A percentile compares a stretch with the other conserved stretches of the same genome.
Conservation (phyloP, 192 early-diverging fungal genomes). For the Podila horticola region DNA sequence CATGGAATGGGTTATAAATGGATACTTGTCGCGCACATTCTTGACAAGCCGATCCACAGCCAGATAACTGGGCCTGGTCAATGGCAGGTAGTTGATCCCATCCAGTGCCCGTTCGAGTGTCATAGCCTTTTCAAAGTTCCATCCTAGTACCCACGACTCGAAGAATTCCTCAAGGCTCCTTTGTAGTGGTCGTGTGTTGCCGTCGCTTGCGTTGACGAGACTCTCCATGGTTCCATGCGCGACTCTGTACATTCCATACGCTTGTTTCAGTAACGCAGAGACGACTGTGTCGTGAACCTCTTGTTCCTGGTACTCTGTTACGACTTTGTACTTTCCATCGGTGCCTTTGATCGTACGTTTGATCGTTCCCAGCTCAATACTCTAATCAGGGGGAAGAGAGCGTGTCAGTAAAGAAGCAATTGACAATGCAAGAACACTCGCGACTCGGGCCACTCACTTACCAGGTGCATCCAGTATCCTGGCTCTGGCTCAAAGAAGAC, state of each 20-base stretch:
- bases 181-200: conserved; percentile 23
- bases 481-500: conserved; percentile 67
- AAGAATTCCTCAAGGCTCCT: conserved; percentile 67
- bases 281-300: conserved; percentile 62
- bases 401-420: neutral
- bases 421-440: no score
- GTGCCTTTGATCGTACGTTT: conserved; percentile 55
- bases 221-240: conserved; percentile 22
- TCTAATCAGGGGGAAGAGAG: conserved; percentile 10
- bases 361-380: conserved; percentile 48
- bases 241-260: conserved; percentile 66
- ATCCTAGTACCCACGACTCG: conserved; percentile 65
- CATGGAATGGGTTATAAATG: conserved; percentile 37
- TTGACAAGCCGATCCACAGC: conserved; percentile 27
- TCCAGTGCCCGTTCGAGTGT: conserved; percentile 34
- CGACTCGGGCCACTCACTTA: conserved; percentile 36
- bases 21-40: conserved; percentile 33
- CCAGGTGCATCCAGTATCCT: conserved; percentile 70
- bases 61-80: conserved; percentile 14
- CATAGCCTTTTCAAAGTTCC: conserved; percentile 63
- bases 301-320: conserved; percentile 64
- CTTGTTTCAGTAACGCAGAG: conserved; percentile 55
- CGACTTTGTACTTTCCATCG: conserved; percentile 59
- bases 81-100: conserved; percentile 39
- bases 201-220: conserved; percentile 20